Evolutionary conservation across 352 stramenopile genomes (phyloP), one percentile per base, ranked within the genome.

Genomic region (Phytophthora citrophthora): DNA sequence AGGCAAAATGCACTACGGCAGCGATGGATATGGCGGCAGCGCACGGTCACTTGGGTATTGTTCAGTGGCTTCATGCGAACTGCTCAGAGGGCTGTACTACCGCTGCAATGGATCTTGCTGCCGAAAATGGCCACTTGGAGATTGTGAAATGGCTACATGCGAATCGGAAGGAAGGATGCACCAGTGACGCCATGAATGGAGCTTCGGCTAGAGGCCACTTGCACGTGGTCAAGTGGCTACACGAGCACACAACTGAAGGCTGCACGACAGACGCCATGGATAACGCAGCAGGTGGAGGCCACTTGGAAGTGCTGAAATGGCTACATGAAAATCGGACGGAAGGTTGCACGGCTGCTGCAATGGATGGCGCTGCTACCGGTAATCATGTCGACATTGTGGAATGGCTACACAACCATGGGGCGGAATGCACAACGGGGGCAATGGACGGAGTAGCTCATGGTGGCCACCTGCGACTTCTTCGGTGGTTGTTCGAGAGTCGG

Each of bases 401-500:
- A 20, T 63, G 55, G 44, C 12, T 63, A 18, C 55, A 56, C 38
- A 13, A 5, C 5, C 47, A 55, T 36, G 44, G 55, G 15, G 15
- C 45, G 6, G 44, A 46, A 1, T 63, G 55, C 45, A 50, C 23
- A 9, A 18, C 16, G 44, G 10, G 27, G 27, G 55, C 55, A 36
- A 63, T 63, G 45, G 26, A 63, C 13, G 34, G 12, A 15, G 34
- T 44, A 9, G 34, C 34, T 36, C 44, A 63, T 51, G 34, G 26
- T 11, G 54, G 54, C 11, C 32, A 63, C 12, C 5, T 63, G 16
- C 55, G 12, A 5, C 26, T 50, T 0, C 55, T 63, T 39, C 45
- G 55, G 18, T 63, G 55, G 55, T 39, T 63, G n/a, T 50, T 50
- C 8, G 55, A 63, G 24, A 63, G 50, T 27, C 55, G 55, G 8